These are phyloP conservation scores for Vitis cinerea DNA, from an alignment of 164 flowering plant species.

Conservation along the genomic window DNA sequence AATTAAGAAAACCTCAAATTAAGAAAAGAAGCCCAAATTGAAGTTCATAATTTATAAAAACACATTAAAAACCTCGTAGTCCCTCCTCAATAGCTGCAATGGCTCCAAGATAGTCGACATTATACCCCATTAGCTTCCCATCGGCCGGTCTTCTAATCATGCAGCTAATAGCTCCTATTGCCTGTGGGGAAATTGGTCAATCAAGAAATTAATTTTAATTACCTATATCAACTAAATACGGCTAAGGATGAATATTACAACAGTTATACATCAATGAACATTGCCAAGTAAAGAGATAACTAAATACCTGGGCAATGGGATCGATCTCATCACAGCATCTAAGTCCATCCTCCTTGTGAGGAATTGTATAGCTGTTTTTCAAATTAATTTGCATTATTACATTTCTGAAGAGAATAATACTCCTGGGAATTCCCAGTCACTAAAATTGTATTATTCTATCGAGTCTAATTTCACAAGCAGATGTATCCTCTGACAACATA, in stretches of 20 bases:
- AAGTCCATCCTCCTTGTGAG: conserved; percentile 36
- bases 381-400: not conserved
- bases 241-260: too few species aligned
- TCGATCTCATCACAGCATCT: conserved; percentile 37
- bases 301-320: conserved; percentile 35
- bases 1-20: not conserved
- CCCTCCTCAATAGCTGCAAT: conserved; percentile 77
- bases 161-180: conserved; percentile 77
- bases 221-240: too few species aligned
- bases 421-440: not conserved
- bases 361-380: conserved; percentile 29
- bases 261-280: too few species aligned
- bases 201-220: too few species aligned
- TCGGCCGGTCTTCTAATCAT: conserved; percentile 50
- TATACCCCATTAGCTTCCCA: conserved; percentile 69
- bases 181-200: conserved; percentile 20
- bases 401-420: not conserved
- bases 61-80: conserved; percentile 46
- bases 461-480: too few species aligned
- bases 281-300: too few species aligned
- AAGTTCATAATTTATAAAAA: too few species aligned
- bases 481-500: too few species aligned
- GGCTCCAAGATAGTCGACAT: conserved; percentile 72
- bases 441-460: too few species aligned
- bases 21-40: too few species aligned